Base-by-base conservation (phyloP, 352 stramenopile genomes). In the Globisporangium orthogonon region DNA sequence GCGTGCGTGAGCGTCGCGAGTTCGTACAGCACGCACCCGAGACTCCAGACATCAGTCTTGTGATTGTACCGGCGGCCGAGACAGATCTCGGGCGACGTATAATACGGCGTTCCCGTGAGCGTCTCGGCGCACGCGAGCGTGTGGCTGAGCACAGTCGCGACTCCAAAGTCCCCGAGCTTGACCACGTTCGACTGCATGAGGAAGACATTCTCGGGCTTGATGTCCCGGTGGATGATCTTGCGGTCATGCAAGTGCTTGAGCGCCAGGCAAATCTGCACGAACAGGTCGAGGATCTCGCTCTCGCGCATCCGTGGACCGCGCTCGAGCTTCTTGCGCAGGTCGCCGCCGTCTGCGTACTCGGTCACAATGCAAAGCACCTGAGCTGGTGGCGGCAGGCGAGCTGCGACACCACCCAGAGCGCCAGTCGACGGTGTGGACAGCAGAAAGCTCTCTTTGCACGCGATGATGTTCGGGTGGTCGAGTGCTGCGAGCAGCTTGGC, bases 11-110 rank as follows among this genome's bases (percentile, higher is more conserved):
- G 80, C 29, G 91, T 94, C 2, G 58, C 67, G 68, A 98, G 84
- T 70, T 98, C 94, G 68, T 96, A 98, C 28, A 98, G 59, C 9
- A 98, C 78, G 64, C 91, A 98, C 2, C 94, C 94, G 14, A 98
- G 70, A 35, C 91, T 96, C 94, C 94, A 98, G 17, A 98, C 67
- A 62, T 98, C 94, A 0, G 85, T 95, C 70, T 98, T 98, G 57
- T 91, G 76, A 53, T 97, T 96, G 76, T 98, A 98, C 14, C 75
- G 74, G 52, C 93, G 80, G 15, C 94, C 92, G 13, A 97, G 72
- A 63, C 88, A 97, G 47, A 98, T 95, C 67, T 98, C 93, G 41
- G 93, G 93, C 9, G 87, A 96, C 49, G 96, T 97, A 74, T 98
- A 97, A 69, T 97, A 98, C 52, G 81, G 81, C 2, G 81, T 91